phyloP scores from a whole-genome alignment of 2,329 filamentous ascomycete species.

The Ustulina deusta region DNA sequence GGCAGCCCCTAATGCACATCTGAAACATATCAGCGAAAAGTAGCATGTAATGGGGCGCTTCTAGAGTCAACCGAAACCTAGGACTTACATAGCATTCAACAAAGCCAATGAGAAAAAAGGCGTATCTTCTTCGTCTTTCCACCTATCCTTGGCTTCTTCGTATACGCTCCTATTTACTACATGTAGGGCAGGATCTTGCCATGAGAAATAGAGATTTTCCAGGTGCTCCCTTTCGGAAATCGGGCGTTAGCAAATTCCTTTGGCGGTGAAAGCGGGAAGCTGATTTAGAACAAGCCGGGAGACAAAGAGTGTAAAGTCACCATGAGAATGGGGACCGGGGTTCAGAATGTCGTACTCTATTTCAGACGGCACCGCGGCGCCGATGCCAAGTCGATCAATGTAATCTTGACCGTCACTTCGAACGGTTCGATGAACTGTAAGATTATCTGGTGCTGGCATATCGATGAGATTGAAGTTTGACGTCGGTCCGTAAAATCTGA shows the following conservation, averaged over 20 bases:
- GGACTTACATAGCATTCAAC: slow-evolving; percentile 6
- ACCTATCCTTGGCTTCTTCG: slow-evolving; percentile 11
- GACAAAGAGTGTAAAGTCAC: no score
- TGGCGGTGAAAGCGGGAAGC: background rate
- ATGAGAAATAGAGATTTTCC: slow-evolving; percentile 6
- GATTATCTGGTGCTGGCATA: slow-evolving; percentile 8
- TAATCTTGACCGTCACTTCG: slow-evolving; percentile 3
- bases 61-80: background rate
- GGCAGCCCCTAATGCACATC: slow-evolving; percentile 6
- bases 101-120: slow-evolving; percentile 1
- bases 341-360: background rate
- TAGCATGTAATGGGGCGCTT: background rate
- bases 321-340: background rate
- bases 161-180: slow-evolving; percentile 10
- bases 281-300: no score
- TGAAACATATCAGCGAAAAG: background rate
- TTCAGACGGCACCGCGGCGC: background rate
- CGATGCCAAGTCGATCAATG: slow-evolving; percentile 5
- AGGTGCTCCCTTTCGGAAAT: background rate
- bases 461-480: slow-evolving; percentile 9
- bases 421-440: slow-evolving; percentile 9
- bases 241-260: background rate
- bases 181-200: slow-evolving; percentile 14
- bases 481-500: slow-evolving; percentile 3
- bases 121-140: slow-evolving; percentile 5